Evolutionary conservation across 371 early-diverging fungal species (phyloP).

Genomic region (Zopfochytrium polystomum): DNA sequence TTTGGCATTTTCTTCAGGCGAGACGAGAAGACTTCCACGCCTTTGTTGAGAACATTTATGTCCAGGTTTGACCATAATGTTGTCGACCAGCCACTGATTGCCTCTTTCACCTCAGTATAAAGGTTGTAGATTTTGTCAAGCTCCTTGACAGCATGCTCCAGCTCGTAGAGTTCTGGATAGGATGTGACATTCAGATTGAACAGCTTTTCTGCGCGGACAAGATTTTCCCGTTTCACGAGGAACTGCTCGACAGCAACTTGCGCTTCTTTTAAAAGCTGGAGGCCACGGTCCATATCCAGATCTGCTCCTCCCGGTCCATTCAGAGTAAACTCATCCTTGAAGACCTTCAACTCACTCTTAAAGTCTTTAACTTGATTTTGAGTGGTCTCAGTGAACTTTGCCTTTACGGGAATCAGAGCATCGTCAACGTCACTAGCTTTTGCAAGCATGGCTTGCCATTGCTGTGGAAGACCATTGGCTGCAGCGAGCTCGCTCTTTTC

Average conservation of each 20-base stretch:
- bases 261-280: slow-evolving; percentile 45
- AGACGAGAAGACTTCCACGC: slow-evolving; percentile 46
- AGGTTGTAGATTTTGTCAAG: slow-evolving; percentile 54
- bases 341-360: slow-evolving; percentile 43
- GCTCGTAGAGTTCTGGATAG: slow-evolving; percentile 54
- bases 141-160: slow-evolving; percentile 51
- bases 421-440: slow-evolving; percentile 48
- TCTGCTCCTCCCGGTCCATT: slow-evolving; percentile 51
- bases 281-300: slow-evolving; percentile 51
- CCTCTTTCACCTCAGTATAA: slow-evolving; percentile 51
- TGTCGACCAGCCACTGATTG: slow-evolving; percentile 51
- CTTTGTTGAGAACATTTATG: slow-evolving; percentile 51
- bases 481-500: slow-evolving; percentile 38
- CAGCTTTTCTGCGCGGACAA: slow-evolving; percentile 55
- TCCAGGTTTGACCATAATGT: slow-evolving; percentile 58
- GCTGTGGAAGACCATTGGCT: slow-evolving; percentile 37
- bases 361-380: slow-evolving; percentile 55
- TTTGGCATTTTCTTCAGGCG: slow-evolving; percentile 52
- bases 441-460: slow-evolving; percentile 46
- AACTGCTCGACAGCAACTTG: slow-evolving; percentile 40
- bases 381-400: slow-evolving; percentile 57
- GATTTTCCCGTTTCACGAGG: slow-evolving; percentile 35
- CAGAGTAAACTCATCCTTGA: slow-evolving; percentile 49
- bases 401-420: slow-evolving; percentile 51
- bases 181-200: slow-evolving; percentile 54